Evolutionary conservation across 306 rosid genomes (phyloP).

Genomic region (Trifolium pratense): DNA sequence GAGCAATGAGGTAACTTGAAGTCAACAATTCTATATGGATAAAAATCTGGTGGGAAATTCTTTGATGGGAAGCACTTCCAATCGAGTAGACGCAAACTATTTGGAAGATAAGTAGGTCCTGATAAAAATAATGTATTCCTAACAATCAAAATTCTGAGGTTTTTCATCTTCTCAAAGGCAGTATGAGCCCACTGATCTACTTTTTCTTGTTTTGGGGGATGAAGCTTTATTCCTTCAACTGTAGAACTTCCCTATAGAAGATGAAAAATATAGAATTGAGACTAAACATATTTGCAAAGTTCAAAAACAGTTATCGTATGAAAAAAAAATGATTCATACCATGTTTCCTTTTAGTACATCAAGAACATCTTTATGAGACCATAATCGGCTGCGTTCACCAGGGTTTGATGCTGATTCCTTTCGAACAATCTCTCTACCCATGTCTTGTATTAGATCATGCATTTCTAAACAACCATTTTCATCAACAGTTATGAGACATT

Average conservation of each 20-base stretch:
- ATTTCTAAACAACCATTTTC: background rate
- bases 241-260: background rate
- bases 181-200: background rate
- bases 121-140: too few relatives aligned
- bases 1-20: too few relatives aligned
- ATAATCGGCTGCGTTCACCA: background rate
- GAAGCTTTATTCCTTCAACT: conserved; percentile 42
- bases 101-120: too few relatives aligned
- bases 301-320: background rate
- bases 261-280: background rate
- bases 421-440: conserved; percentile 1
- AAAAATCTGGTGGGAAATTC: too few relatives aligned
- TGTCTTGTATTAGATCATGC: background rate
- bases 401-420: background rate
- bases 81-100: too few relatives aligned
- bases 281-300: background rate
- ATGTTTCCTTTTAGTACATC: background rate
- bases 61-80: too few relatives aligned
- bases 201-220: conserved; percentile 21
- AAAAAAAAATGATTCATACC: background rate
- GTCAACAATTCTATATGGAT: too few relatives aligned
- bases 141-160: too few relatives aligned
- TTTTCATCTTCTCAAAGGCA: conserved; percentile 30
- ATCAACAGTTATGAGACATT: background rate
- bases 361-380: background rate